Percentiles rank a stretch among this genome's conserved stretches.
phyloP scores from a whole-genome alignment of 2,329 filamentous ascomycete species.

The Colletotrichum viniferum region DNA sequence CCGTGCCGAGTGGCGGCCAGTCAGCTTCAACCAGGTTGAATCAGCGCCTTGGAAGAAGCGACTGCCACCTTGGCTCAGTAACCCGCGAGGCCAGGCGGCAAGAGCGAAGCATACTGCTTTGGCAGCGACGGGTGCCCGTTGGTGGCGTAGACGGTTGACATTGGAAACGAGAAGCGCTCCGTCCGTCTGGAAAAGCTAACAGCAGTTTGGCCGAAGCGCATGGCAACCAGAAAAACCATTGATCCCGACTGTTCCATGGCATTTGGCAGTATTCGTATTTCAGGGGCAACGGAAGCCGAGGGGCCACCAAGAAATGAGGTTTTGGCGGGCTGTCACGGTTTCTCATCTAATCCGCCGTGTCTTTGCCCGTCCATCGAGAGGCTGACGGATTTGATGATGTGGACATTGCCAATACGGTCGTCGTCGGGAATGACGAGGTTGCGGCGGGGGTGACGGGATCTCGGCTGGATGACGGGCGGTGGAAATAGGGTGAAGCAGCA shows the following conservation, averaged over 20 bases:
- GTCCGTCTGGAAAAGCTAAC: not conserved
- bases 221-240: not conserved
- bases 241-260: not conserved
- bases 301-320: not conserved
- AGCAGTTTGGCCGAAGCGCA: not conserved
- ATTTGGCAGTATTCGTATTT: not conserved
- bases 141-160: constrained; percentile 4
- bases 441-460: not conserved
- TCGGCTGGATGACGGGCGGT: not conserved
- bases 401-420: not conserved
- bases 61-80: not conserved
- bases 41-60: not conserved
- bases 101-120: not conserved
- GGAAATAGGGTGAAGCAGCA: not conserved
- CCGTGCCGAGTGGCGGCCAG: constrained; percentile 15
- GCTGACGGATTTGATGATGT: not conserved
- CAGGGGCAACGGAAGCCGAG: constrained; percentile 1
- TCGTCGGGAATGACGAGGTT: not conserved
- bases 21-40: not conserved
- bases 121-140: not conserved
- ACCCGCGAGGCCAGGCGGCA: not conserved
- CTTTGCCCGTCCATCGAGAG: not conserved
- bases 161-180: not conserved
- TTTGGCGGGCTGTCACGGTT: not conserved
- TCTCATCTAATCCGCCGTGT: not conserved